Evolutionary conservation across 2,329 filamentous ascomycete genomes (phyloP), one percentile per base, ranked within the genome.

Genomic region (Didymella sp.): DNA sequence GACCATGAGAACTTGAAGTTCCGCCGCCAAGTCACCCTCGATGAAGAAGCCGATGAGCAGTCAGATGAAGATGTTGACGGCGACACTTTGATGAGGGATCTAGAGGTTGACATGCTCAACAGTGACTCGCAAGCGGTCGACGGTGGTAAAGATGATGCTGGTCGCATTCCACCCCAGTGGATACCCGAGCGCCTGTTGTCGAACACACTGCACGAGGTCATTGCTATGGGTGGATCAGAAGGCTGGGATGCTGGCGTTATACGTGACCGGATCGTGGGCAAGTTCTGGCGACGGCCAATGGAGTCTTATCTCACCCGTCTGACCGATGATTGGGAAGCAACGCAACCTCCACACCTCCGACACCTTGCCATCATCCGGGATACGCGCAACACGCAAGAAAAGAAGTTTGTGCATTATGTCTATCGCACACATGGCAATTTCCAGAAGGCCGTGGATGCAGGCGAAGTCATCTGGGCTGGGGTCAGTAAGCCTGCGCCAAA

Each of bases 361-460:
- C 84, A 87, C 64, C 72, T 86, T 15, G 79, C 82, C 11, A 75
- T 88, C 27, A 78, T 87, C 30, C 77, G 84, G 58, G 84, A 87
- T 51, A 82, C 80, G 6, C 76, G 78, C 2, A 76, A 83, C 13
- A 77, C 76, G 13, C 74, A 77, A 12, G 82, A 81, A 17, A 74
- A 71, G 55, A 74, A 71, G 30, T 72, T 67, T 24, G 56, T 75
- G 37, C 80, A 83, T 57, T 87, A 84, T 69, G 69, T 83, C 8
- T 85, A 87, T 60, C 84, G 84, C 48, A 82, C 84, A 0, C 77
- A 79, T 37, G 70, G 68, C 1, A 81, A 84, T 51, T 87, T 86
- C 50, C 72, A 80, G 17, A 78, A 80, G 54, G 78, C 84, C 9
- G 85, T 85, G 3, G 78, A 82, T 17, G 68, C 72, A 25, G 81